phyloP scores from a whole-genome alignment of 2,329 filamentous ascomycete genomes.

The Bipolaris sorokiniana region DNA sequence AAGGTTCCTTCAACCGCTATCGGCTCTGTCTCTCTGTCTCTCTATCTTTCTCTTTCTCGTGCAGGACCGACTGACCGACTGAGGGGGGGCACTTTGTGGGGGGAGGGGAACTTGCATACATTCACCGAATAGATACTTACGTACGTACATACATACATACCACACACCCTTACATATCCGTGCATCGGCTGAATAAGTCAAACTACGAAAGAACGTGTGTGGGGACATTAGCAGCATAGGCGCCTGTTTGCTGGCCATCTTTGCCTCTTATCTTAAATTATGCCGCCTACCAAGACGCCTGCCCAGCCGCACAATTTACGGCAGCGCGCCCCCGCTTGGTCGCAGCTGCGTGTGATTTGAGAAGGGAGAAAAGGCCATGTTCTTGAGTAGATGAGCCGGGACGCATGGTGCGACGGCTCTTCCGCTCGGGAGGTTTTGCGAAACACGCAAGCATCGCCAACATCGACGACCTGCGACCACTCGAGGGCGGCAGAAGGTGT shows the following conservation, averaged over 20 bases:
- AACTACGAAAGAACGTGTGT: constrained; percentile 3
- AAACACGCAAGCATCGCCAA: constrained; percentile 13
- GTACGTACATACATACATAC: neutral
- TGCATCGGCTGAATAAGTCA: neutral
- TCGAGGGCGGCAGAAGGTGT: neutral
- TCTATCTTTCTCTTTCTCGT: constrained; percentile 1
- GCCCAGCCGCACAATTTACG: neutral
- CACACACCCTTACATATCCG: constrained; percentile 6
- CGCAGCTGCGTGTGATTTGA: neutral
- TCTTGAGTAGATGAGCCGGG: constrained; percentile 15
- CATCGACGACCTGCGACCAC: constrained; percentile 5
- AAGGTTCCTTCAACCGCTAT: neutral
- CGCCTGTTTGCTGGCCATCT: neutral
- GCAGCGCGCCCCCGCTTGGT: neutral
- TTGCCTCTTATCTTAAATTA: constrained; percentile 11
- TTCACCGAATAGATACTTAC: neutral
- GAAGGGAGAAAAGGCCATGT: neutral
- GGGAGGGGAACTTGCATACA: neutral
- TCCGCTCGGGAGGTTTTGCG: constrained; percentile 19
- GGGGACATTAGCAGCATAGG: neutral
- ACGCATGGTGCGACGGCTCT: constrained; percentile 18
- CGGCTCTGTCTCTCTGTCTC: no score
- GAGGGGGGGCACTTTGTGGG: neutral
- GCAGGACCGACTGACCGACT: neutral
- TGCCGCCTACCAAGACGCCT: constrained; percentile 1